Base-by-base conservation (phyloP, 306 rosid species). In the Citrullus mucosospermus region DNA sequence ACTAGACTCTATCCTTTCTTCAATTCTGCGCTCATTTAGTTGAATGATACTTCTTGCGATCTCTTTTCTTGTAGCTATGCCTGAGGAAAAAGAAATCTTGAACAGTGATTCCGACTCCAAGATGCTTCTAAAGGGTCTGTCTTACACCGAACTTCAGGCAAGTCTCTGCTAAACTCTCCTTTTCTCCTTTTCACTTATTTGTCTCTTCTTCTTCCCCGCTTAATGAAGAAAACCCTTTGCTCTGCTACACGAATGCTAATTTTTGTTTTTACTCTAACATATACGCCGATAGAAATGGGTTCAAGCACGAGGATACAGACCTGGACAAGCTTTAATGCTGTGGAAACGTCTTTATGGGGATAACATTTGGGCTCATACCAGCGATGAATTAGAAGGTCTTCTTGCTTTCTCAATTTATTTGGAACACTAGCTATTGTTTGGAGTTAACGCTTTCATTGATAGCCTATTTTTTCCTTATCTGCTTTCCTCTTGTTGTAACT, bases 321-420 rank as follows among this genome's bases (percentile, higher is more conserved):
- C 96, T 55, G 98, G 96, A 15, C 98, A 93, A 81, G 97, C 96
- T 75, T 82, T 93, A 83, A 92, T 93, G 96, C 85, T 93, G 53
- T 93, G 98, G 98, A 93, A 89, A 82, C 96, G 96, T 59, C 81
- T 92, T 22, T 93, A 93, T 82, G 97, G 98, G 78, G 86, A 90
- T 74, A 66, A 80, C 81, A 86, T 90, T 70, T 93, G 96, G 98
- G 98, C 92, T 3, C 86, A 88, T 79, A 77, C 86, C 16, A 25
- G 66, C 70, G 93, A 93, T 83, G 97, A 92, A 78, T 85, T 93
- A 83, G 88, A 92, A 90, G 98, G 98, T 93, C 43, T 50, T 43
- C 51, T 78, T 77, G 25, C 66, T 67, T 57, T 22, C 77, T 15
- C 44, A 79, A 9, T 68, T 56, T 18, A 58, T 60, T 51, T 82